Evolutionary conservation across 805 yeast species (phyloP), one percentile per base, ranked within the genome.

Genomic region (Diddensiella caesifluorescens): DNA sequence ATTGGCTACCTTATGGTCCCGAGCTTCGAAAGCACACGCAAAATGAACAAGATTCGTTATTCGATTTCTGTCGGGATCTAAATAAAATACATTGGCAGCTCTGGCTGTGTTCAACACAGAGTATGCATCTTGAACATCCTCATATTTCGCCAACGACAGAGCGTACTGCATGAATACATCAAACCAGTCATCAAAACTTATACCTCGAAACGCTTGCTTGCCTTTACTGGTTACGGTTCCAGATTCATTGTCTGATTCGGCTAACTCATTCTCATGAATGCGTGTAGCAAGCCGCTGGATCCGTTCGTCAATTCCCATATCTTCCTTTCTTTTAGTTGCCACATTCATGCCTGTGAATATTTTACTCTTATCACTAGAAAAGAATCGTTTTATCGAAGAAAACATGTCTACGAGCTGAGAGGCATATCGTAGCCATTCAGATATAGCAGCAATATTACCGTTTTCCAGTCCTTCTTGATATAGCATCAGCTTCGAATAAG

Each of bases 331-430:
- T 19, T 82, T 73, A 5, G 22, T 19, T 32, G 75, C 67, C 9
- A 82, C 70, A 21, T 79, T 77, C n/a, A 54, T 36, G 13, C 89
- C 88, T 35, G 75, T 77, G 57, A 84, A 84, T 16, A 73, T 70
- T 38, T 80, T 77, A 9, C 80, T 80, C 43, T 81, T 74, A 53
- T 86, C 94, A 37, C 78, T 72, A 1, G 89, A 83, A 55, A 85
- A 89, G 50, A 92, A 85, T 52, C 79, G 78, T 47, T 80, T 73
- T 9, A 85, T 87, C 42, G 80, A 75, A 20, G 83, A 77, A 57
- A 92, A 89, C 46, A 84, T 77, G 55, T 88, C 95, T 31, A 90
- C 77, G 38, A 92, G 69, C 50, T 83, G 95, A 2, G 85, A 75
- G 0, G 90, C 95, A 4, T 79, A 67, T 46, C 86, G 85, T 50